phyloP scores from a whole-genome alignment of 164 flowering plant genomes.

The Pachysandra terminalis region DNA sequence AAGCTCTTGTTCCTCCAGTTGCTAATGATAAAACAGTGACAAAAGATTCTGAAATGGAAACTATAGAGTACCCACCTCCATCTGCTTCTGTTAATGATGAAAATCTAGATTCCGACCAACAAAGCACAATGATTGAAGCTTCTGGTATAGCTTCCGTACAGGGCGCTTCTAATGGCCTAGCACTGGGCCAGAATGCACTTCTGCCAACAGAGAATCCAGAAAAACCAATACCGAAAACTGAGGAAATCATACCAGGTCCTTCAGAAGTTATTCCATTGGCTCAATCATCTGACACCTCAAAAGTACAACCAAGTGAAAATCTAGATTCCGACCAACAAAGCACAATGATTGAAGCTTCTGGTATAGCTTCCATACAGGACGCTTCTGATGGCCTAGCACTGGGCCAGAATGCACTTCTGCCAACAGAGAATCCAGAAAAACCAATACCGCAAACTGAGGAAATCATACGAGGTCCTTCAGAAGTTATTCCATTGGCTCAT shows the following conservation, averaged over 20 bases:
- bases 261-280: neutral
- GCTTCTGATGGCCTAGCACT: constrained; percentile 12
- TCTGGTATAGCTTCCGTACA: constrained; percentile 14
- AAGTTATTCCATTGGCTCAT: neutral
- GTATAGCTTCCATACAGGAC: constrained; percentile 13
- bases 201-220: constrained; percentile 5
- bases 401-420: constrained; percentile 16
- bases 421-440: neutral
- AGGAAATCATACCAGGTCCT: neutral
- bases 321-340: constrained; percentile 15
- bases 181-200: constrained; percentile 14
- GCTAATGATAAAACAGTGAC: constrained; percentile 14
- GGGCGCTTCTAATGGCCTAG: constrained; percentile 14
- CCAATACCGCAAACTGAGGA: neutral
- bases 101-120: constrained; percentile 14
- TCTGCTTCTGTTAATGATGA: constrained; percentile 15
- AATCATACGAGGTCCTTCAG: neutral
- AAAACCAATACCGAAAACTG: neutral
- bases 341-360: constrained; percentile 10
- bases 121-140: constrained; percentile 10
- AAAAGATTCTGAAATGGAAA: no score
- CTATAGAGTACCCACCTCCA: neutral
- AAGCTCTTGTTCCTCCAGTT: constrained; percentile 10
- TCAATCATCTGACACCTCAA: constrained; percentile 1
- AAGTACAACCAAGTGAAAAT: neutral